Conservation (phyloP, 352 stramenopile genomes). For the Phytophthora podocarpi region DNA sequence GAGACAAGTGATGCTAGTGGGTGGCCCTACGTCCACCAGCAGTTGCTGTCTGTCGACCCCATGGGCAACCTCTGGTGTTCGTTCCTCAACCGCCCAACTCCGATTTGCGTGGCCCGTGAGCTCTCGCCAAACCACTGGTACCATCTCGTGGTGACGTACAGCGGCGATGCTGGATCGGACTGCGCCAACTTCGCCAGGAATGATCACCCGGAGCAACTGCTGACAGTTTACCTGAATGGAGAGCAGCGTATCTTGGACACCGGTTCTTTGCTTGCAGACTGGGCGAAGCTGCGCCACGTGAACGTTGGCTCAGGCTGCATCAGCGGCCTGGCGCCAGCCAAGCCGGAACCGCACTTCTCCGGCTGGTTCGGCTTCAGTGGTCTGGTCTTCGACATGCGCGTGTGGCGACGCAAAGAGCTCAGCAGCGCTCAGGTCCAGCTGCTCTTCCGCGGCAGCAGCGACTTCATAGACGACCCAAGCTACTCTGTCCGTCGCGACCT, state of each 20-base stretch:
- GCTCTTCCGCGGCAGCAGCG: slow-evolving; percentile 61
- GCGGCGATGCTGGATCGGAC: slow-evolving; percentile 25
- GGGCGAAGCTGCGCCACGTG: slow-evolving; percentile 48
- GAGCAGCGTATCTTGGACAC: slow-evolving; percentile 48
- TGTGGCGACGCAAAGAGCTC: slow-evolving; percentile 58
- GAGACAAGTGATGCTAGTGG: slow-evolving; percentile 37
- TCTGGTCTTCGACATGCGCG: slow-evolving; percentile 57
- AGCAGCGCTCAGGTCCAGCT: slow-evolving; percentile 55
- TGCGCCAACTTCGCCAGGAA: slow-evolving; percentile 27
- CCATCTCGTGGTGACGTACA: slow-evolving; percentile 66
- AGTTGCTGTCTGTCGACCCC: slow-evolving; percentile 65
- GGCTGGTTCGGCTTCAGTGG: slow-evolving; percentile 80
- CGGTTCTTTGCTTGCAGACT: slow-evolving; percentile 51
- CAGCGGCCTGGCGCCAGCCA: slow-evolving; percentile 50
- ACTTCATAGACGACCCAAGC: slow-evolving; percentile 55
- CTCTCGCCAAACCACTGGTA: slow-evolving; percentile 68
- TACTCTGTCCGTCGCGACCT: slow-evolving; percentile 59
- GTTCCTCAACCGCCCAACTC: slow-evolving; percentile 52
- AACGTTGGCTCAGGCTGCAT: slow-evolving; percentile 74
- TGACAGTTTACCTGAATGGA: slow-evolving; percentile 68
- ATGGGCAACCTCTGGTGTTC: slow-evolving; percentile 64
- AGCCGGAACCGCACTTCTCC: slow-evolving; percentile 61
- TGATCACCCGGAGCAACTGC: slow-evolving; percentile 31
- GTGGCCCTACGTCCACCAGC: slow-evolving; percentile 66
- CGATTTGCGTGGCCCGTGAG: slow-evolving; percentile 54